Percentiles rank a stretch among this genome's conserved stretches.
Conservation (phyloP, 306 rosid species). For the Vigna radiata region DNA sequence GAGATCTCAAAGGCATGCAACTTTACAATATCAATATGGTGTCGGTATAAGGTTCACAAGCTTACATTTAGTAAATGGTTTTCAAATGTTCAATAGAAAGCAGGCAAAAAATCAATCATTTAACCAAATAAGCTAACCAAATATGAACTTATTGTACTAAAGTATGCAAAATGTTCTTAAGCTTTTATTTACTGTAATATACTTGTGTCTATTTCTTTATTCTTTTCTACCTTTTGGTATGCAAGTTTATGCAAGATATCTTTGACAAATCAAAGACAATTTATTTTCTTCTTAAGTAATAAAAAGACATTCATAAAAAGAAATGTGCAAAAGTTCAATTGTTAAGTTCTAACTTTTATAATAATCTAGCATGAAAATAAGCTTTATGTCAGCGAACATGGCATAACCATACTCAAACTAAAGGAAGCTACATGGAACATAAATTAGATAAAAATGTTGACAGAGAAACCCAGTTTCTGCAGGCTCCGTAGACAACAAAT, state of each 20-base stretch:
- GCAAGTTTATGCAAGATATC: slow-evolving; percentile 4
- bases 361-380: slow-evolving; percentile 32
- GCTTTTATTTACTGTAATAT: not conserved
- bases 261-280: not conserved
- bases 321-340: not conserved
- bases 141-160: not conserved
- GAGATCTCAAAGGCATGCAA: not conserved
- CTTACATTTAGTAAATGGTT: not conserved
- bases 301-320: not conserved
- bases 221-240: slow-evolving; percentile 20
- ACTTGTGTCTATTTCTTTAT: slow-evolving; percentile 1
- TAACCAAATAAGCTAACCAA: not conserved
- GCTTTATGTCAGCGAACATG: not conserved
- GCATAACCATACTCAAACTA: not conserved
- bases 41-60: slow-evolving; percentile 16
- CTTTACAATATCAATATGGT: slow-evolving; percentile 14
- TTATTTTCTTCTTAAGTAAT: slow-evolving; percentile 1
- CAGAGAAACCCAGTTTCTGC: slow-evolving; percentile 77
- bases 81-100: not conserved
- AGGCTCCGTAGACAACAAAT: slow-evolving; percentile 92
- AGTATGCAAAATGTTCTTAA: slow-evolving; percentile 27
- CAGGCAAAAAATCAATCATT: not conserved
- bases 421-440: not conserved
- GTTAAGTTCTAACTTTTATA: slow-evolving; percentile 5
- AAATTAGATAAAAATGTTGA: slow-evolving; percentile 8